Evolutionary conservation across 352 stramenopile species (phyloP), one percentile per base, ranked within the genome.

Genomic region (Bremia lactucae): DNA sequence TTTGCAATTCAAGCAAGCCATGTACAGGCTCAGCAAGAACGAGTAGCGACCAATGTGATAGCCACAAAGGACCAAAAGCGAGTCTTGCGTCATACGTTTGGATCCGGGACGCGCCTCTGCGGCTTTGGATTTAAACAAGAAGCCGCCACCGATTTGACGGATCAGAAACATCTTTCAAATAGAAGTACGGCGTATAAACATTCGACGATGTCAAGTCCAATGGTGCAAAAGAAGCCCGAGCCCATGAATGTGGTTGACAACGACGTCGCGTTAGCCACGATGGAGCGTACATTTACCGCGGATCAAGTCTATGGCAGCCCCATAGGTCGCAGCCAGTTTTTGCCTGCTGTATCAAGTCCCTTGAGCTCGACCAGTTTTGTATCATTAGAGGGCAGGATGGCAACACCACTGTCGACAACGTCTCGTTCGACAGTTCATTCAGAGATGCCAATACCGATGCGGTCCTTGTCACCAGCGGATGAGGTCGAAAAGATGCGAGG

Each of bases 401-500:
- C 53, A 2, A 61, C 49, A 1, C 46, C 52, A 5, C 26, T 52
- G 25, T 54, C 49, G 4, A 50, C 42, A 10, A 60, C 31, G 29
- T 68, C 64, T 39, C 44, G 58, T 6, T 55, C 35, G 2, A 54
- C 48, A 24, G 31, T 41, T 21, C 35, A 55, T 15, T 15, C 42
- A 15, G 52, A 52, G 21, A 41, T 50, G 49, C 31, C 48, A 15
- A 31, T 57, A 10, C 51, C 44, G 47, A 45, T 55, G 34, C 65
- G 59, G 2, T 72, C 65, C 8, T 57, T 86, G 21, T 83, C 70
- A 0, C 70, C 73, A 9, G 70, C 70, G 4, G 62, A 79, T 37
- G 59, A 71, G 23, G 49, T 87, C 14, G 69, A 87, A 25, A 87
- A 87, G 31, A 65, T 79, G 31, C 44, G 62, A 22, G 42, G n/a